Percentiles rank a stretch among this genome's conserved stretches.
Evolutionary conservation across 148 eudicot genomes (phyloP).

Genomic region (Rhododendron vialii): DNA sequence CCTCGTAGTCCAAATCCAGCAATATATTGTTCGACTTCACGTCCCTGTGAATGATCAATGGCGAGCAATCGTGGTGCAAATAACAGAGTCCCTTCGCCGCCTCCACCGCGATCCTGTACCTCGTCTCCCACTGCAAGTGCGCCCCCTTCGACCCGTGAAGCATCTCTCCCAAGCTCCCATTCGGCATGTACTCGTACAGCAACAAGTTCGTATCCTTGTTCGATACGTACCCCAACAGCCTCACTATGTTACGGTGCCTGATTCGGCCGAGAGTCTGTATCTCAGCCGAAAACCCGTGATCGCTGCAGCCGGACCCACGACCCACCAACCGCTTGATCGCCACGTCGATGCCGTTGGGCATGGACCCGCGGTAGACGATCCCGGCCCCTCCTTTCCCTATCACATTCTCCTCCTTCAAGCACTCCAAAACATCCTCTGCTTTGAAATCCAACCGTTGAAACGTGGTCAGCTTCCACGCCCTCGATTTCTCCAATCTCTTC

Average conservation of each 20-base stretch:
- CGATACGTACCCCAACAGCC: conserved; percentile 69
- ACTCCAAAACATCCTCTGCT: conserved; percentile 61
- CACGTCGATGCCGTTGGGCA: conserved; percentile 58
- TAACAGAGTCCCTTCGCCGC: conserved; percentile 89
- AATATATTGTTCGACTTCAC: conserved; percentile 87
- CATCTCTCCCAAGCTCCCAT: conserved; percentile 93
- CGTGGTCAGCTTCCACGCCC: conserved; percentile 65
- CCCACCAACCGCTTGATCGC: conserved; percentile 64
- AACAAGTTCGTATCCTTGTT: conserved; percentile 71
- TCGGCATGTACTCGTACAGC: conserved; percentile 85
- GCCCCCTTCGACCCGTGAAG: conserved; percentile 77
- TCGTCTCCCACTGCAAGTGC: conserved; percentile 73
- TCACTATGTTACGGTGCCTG: conserved; percentile 72
- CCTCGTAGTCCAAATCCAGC: conserved; percentile 78
- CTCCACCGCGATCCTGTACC: conserved; percentile 81
- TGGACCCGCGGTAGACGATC: conserved; percentile 75
- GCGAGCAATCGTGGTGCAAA: conserved; percentile 86
- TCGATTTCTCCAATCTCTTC: conserved; percentile 42
- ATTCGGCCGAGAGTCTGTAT: conserved; percentile 76
- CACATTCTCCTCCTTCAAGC: conserved; percentile 73
- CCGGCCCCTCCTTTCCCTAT: conserved; percentile 96
- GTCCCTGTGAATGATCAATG: conserved; percentile 78
- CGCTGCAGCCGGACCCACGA: conserved; percentile 33
- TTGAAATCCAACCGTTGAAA: conserved; percentile 72
- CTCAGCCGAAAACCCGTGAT: conserved; percentile 77